Percentiles rank a stretch among this genome's conserved stretches.
Conservation (phyloP, 1,284 basidiomycete genomes). For the Ganoderma meredithae region DNA sequence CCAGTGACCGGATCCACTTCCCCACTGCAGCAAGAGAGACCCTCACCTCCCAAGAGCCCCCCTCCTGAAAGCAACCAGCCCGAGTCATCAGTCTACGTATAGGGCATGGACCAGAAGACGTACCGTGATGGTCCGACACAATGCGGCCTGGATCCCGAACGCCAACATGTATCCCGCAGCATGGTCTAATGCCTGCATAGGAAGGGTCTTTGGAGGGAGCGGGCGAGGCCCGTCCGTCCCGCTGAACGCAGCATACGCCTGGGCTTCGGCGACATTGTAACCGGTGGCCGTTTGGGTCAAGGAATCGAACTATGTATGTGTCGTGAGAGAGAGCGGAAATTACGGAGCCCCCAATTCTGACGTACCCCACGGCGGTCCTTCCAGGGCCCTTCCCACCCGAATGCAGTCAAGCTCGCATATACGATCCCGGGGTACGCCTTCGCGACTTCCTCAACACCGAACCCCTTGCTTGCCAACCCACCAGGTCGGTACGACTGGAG, state of each 20-base stretch:
- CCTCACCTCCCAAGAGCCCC: constrained; percentile 68
- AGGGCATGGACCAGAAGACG: constrained; percentile 23
- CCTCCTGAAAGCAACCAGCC: constrained; percentile 50
- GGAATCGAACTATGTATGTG: constrained; percentile 65
- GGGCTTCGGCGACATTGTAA: constrained; percentile 65
- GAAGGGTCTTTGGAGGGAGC: constrained; percentile 55
- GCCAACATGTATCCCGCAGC: constrained; percentile 67
- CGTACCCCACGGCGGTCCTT: constrained; percentile 60
- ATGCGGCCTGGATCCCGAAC: constrained; percentile 63
- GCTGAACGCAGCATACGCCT: constrained; percentile 49
- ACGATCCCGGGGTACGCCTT: constrained; percentile 58
- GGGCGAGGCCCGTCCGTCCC: constrained; percentile 23
- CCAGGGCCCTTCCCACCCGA: constrained; percentile 71
- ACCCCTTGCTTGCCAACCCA: constrained; percentile 57
- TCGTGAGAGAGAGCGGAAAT: neutral
- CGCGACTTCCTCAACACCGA: constrained; percentile 53
- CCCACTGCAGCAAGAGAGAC: constrained; percentile 65
- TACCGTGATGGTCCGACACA: constrained; percentile 61
- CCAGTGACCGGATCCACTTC: constrained; percentile 64
- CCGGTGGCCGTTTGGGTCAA: constrained; percentile 72
- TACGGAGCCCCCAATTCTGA: neutral
- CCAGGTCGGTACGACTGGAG: constrained; percentile 73
- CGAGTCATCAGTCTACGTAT: neutral
- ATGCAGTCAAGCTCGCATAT: constrained; percentile 64
- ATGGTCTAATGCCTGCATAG: constrained; percentile 71